Evolutionary conservation across 164 flowering plant species (phyloP), one percentile per base, ranked within the genome.

Genomic region (Vitis cinerea): DNA sequence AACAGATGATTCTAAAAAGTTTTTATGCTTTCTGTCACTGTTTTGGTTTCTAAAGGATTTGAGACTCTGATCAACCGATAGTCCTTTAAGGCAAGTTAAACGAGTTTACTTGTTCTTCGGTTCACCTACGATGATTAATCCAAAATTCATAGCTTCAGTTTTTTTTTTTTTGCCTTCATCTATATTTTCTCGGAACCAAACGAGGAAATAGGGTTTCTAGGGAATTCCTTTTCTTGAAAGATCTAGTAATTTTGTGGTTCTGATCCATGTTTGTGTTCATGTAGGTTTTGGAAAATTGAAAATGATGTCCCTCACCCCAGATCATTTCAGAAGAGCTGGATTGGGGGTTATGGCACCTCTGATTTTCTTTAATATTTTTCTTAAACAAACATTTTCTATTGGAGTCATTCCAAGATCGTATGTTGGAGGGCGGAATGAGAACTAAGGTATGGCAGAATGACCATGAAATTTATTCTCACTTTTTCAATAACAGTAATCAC

Each of bases 381-480:
- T 23, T 23, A 23, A 23, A 23, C 27, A 23, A 23, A 23, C 27
- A 23, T 23, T 23, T 23, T 23, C 27, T 23, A 2, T 23, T 23
- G 27, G 27, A 23, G 27, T 1, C 27, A 23, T 23, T 23, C 27
- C 27, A 23, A 23, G 27, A 23, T 23, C 27, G 27, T 23, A 23
- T 23, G 27, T 23, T 90, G 96, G 97, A 90, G 72, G 97, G 97
- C n/a, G 93, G 86, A 30, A 80, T 82, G 83, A 85, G 83, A 77
- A 84, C 69, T 29, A 87, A 89, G 95, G 95, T 88, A 80, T 50
- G 44, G 44, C 7, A 31, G 56, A 15, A 13, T 66, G 29, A 17
- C 4, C 15, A 23, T 60, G 17, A 13, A 58, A 8, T 23, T 16
- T n/a, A 14, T 30, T 15, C n/a, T 31, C 2, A 10, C 6, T 57